Evolutionary conservation across 495 filamentous ascomycete genomes (phyloP).

Genomic region (Penicillium paradoxum): DNA sequence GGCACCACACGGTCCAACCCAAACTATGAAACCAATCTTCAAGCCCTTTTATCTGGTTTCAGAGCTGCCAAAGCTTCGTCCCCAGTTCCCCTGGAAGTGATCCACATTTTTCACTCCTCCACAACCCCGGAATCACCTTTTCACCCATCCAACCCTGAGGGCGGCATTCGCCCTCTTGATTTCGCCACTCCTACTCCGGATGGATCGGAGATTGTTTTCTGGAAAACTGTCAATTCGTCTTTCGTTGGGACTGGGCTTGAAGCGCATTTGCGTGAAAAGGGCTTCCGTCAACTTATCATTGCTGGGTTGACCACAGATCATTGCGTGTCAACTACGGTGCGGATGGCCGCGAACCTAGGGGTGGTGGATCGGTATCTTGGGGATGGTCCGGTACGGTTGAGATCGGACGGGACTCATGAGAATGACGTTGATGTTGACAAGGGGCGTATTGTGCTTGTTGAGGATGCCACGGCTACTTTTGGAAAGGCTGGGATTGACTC

Average conservation of each 20-base stretch:
- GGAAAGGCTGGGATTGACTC: constrained; percentile 41
- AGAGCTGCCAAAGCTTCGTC: constrained; percentile 24
- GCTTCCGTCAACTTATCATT: constrained; percentile 36
- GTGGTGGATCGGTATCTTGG: constrained; percentile 34
- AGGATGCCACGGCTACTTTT: constrained; percentile 47
- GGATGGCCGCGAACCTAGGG: constrained; percentile 46
- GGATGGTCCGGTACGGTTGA: constrained; percentile 13
- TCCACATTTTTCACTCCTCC: constrained; percentile 47
- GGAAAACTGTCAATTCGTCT: constrained; percentile 46
- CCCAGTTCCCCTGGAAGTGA: constrained; percentile 28
- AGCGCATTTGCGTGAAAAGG: constrained; percentile 28
- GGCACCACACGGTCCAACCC: constrained; percentile 44
- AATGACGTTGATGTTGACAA: constrained; percentile 21
- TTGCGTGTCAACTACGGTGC: constrained; percentile 46
- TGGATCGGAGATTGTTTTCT: constrained; percentile 39
- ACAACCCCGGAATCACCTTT: constrained; percentile 26
- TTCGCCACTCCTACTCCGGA: constrained; percentile 35
- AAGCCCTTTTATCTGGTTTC: constrained; percentile 38
- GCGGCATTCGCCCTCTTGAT: constrained; percentile 32
- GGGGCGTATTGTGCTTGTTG: constrained; percentile 42
- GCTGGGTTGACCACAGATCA: constrained; percentile 47
- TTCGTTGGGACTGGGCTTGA: constrained; percentile 47
- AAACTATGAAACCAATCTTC: constrained; percentile 40
- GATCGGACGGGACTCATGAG: constrained; percentile 20
- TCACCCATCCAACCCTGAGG: constrained; percentile 25